Conservation (phyloP, 2,329 filamentous ascomycete genomes). For the Fusarium coffeatum region DNA sequence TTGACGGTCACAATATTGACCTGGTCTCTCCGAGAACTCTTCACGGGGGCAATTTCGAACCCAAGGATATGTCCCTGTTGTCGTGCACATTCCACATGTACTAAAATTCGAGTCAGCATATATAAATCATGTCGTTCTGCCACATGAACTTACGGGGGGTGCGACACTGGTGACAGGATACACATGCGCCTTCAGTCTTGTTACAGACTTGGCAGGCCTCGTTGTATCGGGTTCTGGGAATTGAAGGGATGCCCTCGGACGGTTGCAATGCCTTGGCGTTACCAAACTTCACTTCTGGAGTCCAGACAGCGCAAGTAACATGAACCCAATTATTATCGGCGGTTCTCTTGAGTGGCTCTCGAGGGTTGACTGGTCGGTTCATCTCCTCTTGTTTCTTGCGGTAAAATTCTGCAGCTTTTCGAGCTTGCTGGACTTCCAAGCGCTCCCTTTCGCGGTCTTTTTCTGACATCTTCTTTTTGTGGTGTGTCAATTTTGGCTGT, state of each 20-base stretch:
- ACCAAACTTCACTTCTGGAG: constrained; percentile 91
- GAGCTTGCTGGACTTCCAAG: constrained; percentile 83
- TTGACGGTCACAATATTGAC: constrained; percentile 83
- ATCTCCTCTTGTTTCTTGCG: constrained; percentile 84
- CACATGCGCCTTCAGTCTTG: constrained; percentile 78
- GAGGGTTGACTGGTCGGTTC: constrained; percentile 83
- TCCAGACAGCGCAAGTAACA: constrained; percentile 91
- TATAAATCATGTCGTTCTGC: not conserved
- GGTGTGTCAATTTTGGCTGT: constrained; percentile 62
- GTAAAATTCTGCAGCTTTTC: constrained; percentile 84
- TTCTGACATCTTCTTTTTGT: constrained; percentile 89
- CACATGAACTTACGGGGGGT: constrained; percentile 55
- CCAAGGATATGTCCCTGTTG: constrained; percentile 85
- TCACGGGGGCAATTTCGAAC: constrained; percentile 90
- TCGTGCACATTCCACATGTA: constrained; percentile 92
- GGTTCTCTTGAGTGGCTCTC: constrained; percentile 92
- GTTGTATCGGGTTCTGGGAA: constrained; percentile 77
- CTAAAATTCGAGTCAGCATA: constrained; percentile 53
- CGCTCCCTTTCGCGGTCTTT: constrained; percentile 91
- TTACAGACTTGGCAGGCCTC: constrained; percentile 89
- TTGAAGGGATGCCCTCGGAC: constrained; percentile 89
- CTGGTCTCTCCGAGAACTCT: constrained; percentile 86
- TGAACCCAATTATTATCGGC: constrained; percentile 99
- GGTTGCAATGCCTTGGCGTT: constrained; percentile 84
- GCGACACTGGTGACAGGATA: constrained; percentile 82